Percentiles rank a stretch among this genome's conserved stretches.
These are phyloP conservation scores for Penicillium waksmanii DNA, from an alignment of 495 filamentous ascomycete genomes.

Conservation along the genomic window DNA sequence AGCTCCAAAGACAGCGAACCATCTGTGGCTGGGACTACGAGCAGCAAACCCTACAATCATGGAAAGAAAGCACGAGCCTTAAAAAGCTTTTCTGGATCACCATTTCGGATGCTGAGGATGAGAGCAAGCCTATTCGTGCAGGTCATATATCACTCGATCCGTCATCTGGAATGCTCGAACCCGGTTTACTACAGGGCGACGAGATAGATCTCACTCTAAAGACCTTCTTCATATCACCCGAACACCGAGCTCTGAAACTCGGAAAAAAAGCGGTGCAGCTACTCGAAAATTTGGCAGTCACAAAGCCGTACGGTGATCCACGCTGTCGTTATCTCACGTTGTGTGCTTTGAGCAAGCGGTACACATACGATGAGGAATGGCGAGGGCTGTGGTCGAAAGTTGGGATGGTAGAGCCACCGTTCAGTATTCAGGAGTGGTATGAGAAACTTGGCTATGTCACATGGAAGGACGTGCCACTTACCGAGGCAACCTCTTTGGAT, in stretches of 20 bases:
- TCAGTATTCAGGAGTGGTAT: slow-evolving; percentile 38
- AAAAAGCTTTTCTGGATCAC: slow-evolving; percentile 34
- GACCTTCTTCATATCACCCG: slow-evolving; percentile 31
- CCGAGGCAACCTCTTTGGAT: slow-evolving; percentile 20
- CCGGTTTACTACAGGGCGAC: slow-evolving; percentile 19
- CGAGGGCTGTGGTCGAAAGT: slow-evolving; percentile 19
- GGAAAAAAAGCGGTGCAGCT: slow-evolving; percentile 25
- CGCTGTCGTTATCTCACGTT: slow-evolving; percentile 27
- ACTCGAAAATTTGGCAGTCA: slow-evolving; percentile 19
- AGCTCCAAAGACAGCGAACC: slow-evolving; percentile 30
- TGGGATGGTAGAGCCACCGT: slow-evolving; percentile 15
- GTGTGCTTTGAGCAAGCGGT: slow-evolving; percentile 29
- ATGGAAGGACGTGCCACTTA: slow-evolving; percentile 34
- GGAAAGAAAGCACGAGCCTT: slow-evolving; percentile 19
- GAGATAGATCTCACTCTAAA: slow-evolving; percentile 22
- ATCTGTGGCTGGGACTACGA: slow-evolving; percentile 31
- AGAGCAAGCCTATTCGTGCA: slow-evolving; percentile 12
- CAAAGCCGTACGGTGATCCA: slow-evolving; percentile 19
- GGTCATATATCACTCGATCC: slow-evolving; percentile 35
- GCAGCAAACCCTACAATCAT: slow-evolving; percentile 16
- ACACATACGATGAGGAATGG: slow-evolving; percentile 32
- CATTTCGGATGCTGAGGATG: background rate
- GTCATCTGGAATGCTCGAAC: slow-evolving; percentile 19
- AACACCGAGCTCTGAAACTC: slow-evolving; percentile 21
- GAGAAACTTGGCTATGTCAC: slow-evolving; percentile 33